A percentile compares a stretch with the other conserved stretches of the same genome.
Conservation (phyloP, 164 flowering plant genomes). For the Umbilicus rupestris region DNA sequence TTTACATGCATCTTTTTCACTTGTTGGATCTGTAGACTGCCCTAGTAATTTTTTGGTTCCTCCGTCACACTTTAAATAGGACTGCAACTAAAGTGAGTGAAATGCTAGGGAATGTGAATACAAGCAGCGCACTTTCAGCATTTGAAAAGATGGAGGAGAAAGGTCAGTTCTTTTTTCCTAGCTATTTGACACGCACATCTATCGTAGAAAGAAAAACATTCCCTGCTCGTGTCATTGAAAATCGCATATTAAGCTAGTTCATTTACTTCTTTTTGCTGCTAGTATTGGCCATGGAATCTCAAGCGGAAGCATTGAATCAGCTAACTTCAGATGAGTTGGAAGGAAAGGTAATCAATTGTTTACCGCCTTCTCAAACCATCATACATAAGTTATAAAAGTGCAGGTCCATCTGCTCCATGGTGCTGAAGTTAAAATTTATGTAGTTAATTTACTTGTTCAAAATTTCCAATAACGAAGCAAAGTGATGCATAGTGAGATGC, state of each 20-base stretch:
- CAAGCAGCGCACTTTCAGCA: too few relatives aligned
- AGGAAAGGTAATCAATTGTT: slow-evolving; percentile 58
- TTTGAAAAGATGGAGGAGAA: slow-evolving; percentile 99
- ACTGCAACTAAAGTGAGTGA: slow-evolving; percentile 91
- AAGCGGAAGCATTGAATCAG: slow-evolving; percentile 87
- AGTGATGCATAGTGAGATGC: background rate
- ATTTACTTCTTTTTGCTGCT: slow-evolving; percentile 7
- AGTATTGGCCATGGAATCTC: slow-evolving; percentile 95
- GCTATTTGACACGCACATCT: background rate
- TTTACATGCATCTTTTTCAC: background rate
- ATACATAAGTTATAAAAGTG: too few relatives aligned
- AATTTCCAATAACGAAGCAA: background rate
- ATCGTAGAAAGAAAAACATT: too few relatives aligned
- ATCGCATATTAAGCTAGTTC: too few relatives aligned
- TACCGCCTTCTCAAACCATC: background rate
- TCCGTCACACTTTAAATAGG: slow-evolving; percentile 30
- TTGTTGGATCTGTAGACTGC: background rate
- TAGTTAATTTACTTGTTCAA: too few relatives aligned
- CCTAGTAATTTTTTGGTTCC: background rate
- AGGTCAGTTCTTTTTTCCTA: slow-evolving; percentile 30
- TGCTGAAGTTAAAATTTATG: too few relatives aligned
- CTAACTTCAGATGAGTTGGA: slow-evolving; percentile 84
- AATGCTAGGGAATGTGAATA: too few relatives aligned
- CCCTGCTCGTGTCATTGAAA: too few relatives aligned
- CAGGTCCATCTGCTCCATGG: too few relatives aligned